Conservation (phyloP, 176 grass and related monocot species). For the Raddia guianensis region DNA sequence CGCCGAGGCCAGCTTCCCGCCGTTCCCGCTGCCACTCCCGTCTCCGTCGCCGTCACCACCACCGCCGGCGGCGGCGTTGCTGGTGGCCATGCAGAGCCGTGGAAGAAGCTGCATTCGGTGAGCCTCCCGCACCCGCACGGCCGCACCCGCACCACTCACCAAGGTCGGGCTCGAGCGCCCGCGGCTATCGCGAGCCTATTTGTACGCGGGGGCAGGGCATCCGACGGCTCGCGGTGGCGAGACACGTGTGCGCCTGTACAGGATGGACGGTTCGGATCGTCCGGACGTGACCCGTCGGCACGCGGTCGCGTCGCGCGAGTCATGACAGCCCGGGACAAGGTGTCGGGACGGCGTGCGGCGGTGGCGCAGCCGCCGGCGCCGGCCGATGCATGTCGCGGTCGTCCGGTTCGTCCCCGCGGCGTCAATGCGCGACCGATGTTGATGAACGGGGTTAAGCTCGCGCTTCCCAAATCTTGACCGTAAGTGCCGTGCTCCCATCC, state of each 20-base stretch:
- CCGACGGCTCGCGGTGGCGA: not conserved
- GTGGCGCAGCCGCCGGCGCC: not conserved
- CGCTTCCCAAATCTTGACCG: not conserved
- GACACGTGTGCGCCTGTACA: not conserved
- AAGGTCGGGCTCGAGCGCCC: not conserved
- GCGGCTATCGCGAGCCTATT: conserved; percentile 7
- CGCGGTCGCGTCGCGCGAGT: not conserved
- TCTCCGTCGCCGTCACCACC: not conserved
- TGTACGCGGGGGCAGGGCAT: conserved; percentile 23
- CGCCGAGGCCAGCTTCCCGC: not conserved
- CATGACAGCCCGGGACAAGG: conserved; percentile 15
- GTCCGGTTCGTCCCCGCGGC: not conserved
- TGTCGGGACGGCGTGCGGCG: not conserved
- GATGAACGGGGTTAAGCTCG: not conserved
- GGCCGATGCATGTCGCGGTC: not conserved
- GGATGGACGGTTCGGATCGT: not conserved
- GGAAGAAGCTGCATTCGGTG: conserved; percentile 43
- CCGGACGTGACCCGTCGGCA: conserved; percentile 23
- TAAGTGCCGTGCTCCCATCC: no score
- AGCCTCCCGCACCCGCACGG: not conserved
- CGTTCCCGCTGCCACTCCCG: not conserved
- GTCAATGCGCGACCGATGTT: conserved; percentile 20
- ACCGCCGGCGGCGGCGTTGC: not conserved
- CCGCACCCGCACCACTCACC: not conserved
- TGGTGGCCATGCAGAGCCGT: conserved; percentile 32